These are phyloP conservation scores for Chamaenerion angustifolium DNA, from an alignment of 345 rosid genomes.

Conservation along the genomic window DNA sequence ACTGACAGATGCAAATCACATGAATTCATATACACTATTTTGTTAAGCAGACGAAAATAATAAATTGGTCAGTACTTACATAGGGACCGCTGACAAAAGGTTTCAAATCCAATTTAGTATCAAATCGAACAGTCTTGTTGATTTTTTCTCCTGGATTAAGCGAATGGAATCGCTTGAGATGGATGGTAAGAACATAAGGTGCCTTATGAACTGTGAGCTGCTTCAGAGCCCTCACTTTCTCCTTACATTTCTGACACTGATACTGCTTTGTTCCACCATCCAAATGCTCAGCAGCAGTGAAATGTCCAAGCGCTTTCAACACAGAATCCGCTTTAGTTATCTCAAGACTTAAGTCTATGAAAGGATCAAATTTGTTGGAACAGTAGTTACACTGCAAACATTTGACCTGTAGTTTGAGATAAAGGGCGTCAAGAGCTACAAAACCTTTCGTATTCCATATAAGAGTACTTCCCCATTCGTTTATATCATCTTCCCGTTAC, in stretches of 20 bases:
- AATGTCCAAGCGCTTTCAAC: constrained; percentile 56
- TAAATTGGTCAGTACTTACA: constrained; percentile 32
- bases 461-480: too few species aligned
- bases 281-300: constrained; percentile 60
- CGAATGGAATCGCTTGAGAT: constrained; percentile 81
- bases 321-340: constrained; percentile 70
- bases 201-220: constrained; percentile 79
- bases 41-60: background rate
- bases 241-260: constrained; percentile 75
- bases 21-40: too few species aligned
- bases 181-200: constrained; percentile 72
- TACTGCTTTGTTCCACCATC: constrained; percentile 90
- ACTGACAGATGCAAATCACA: too few species aligned
- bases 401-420: constrained; percentile 18
- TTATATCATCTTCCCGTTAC: too few species aligned
- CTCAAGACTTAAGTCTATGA: constrained; percentile 84
- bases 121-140: constrained; percentile 57
- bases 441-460: background rate
- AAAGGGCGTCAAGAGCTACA: background rate
- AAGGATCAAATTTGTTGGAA: constrained; percentile 83
- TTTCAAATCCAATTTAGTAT: constrained; percentile 56
- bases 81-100: constrained; percentile 63
- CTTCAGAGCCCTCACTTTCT: constrained; percentile 76
- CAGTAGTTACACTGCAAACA: constrained; percentile 65
- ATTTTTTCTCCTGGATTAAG: constrained; percentile 64